phyloP scores from a whole-genome alignment of 208 protist species.

The Leishmania guyanensis region DNA sequence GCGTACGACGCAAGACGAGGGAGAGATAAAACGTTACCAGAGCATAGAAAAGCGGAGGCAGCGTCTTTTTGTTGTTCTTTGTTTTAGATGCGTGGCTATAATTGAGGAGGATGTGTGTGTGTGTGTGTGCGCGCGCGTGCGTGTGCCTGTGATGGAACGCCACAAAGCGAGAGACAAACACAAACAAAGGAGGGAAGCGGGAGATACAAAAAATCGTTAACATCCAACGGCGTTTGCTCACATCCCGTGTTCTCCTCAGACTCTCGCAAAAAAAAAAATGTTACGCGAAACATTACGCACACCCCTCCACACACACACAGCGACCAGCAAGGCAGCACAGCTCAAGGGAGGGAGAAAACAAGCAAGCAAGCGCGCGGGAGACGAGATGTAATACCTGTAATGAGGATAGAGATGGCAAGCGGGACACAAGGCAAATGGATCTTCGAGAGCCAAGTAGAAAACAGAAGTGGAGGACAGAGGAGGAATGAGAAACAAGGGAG shows the following conservation, averaged over 20 bases:
- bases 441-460: neutral
- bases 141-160: neutral
- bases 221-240: neutral
- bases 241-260: neutral
- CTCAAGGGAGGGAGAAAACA: neutral
- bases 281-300: neutral
- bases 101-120: neutral
- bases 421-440: neutral
- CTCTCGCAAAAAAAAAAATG: neutral
- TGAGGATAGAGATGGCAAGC: neutral
- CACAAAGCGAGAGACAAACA: neutral
- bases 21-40: neutral
- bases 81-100: neutral
- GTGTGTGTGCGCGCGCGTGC: neutral
- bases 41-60: neutral
- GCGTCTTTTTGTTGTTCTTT: neutral
- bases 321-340: neutral
- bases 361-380: neutral
- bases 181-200: neutral
- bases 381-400: neutral
- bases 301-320: neutral
- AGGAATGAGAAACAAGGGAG: neutral
- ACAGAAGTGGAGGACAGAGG: conserved; percentile 6
- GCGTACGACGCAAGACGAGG: neutral
- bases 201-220: conserved; percentile 12